Evolutionary conservation across 139 green algal genomes (phyloP).

Genomic region (Marvania coccoides): DNA sequence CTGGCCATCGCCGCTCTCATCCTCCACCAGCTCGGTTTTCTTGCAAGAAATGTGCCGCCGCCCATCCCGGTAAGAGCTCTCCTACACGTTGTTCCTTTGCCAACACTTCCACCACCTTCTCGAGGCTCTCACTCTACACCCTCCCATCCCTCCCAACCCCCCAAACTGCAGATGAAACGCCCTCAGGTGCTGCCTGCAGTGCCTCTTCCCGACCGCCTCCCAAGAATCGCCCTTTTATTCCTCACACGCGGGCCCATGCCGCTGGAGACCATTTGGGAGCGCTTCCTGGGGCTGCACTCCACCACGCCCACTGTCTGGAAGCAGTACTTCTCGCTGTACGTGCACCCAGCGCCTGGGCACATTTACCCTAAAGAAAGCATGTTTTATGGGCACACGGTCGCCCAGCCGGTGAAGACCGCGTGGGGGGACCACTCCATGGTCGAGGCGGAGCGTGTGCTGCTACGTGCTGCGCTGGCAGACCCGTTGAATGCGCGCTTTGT

Average conservation of each 20-base stretch:
- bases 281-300: constrained; percentile 2
- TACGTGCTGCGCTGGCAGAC: constrained; percentile 31
- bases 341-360: constrained; percentile 18
- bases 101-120: no score
- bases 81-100: no score
- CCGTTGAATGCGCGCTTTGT: constrained; percentile 35
- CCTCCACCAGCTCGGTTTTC: no score
- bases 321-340: constrained; percentile 21
- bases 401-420: background rate
- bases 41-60: no score
- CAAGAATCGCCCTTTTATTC: constrained; percentile 33
- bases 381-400: constrained; percentile 20
- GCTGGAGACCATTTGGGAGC: constrained; percentile 17
- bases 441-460: constrained; percentile 22
- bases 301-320: background rate
- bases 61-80: no score
- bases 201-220: background rate
- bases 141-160: no score
- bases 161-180: background rate
- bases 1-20: no score
- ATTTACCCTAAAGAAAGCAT: constrained; percentile 5
- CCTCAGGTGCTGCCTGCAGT: background rate
- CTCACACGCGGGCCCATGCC: constrained; percentile 29
- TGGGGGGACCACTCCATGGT: constrained; percentile 30
- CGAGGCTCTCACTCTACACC: no score